A percentile compares a stretch with the other conserved stretches of the same genome.
phyloP scores from a whole-genome alignment of 2,329 filamentous ascomycete genomes.

The Colletotrichum navitas region DNA sequence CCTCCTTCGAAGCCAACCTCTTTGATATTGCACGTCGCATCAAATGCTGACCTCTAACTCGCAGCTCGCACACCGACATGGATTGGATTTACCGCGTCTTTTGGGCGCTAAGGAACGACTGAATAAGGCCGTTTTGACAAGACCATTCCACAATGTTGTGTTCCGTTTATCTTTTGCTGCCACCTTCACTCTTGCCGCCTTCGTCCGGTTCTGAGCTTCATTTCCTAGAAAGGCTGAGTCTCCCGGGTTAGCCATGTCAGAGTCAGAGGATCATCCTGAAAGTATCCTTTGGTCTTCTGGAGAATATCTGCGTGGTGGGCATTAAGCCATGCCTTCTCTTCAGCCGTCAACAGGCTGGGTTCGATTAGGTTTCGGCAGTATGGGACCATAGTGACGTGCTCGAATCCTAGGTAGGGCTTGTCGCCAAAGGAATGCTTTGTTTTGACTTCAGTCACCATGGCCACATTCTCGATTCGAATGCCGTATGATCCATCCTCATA shows the following conservation, averaged over 20 bases:
- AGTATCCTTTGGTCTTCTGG: slow-evolving; percentile 83
- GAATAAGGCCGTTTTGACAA: slow-evolving; percentile 43
- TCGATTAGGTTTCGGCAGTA: slow-evolving; percentile 93
- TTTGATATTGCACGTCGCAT: neutral
- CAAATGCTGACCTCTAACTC: slow-evolving; percentile 1
- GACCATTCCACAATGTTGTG: slow-evolving; percentile 35
- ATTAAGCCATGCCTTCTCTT: slow-evolving; percentile 89
- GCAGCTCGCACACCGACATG: slow-evolving; percentile 51
- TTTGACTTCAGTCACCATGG: slow-evolving; percentile 89
- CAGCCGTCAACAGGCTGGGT: slow-evolving; percentile 74
- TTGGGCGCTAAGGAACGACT: slow-evolving; percentile 50
- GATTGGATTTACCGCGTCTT: slow-evolving; percentile 50
- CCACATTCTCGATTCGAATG: slow-evolving; percentile 95
- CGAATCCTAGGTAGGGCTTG: slow-evolving; percentile 93
- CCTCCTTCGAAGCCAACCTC: neutral
- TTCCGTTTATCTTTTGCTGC: slow-evolving; percentile 69
- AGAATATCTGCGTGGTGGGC: slow-evolving; percentile 84
- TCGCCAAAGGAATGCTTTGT: slow-evolving; percentile 91
- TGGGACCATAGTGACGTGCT: slow-evolving; percentile 97
- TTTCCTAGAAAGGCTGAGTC: slow-evolving; percentile 70
- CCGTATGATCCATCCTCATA: slow-evolving; percentile 97
- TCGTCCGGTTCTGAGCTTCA: slow-evolving; percentile 58
- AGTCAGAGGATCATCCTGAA: slow-evolving; percentile 78
- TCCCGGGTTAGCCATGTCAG: slow-evolving; percentile 88
- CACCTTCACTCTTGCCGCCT: slow-evolving; percentile 76